Evolutionary conservation across 345 rosid genomes (phyloP).

Genomic region (Nephelium lappaceum): DNA sequence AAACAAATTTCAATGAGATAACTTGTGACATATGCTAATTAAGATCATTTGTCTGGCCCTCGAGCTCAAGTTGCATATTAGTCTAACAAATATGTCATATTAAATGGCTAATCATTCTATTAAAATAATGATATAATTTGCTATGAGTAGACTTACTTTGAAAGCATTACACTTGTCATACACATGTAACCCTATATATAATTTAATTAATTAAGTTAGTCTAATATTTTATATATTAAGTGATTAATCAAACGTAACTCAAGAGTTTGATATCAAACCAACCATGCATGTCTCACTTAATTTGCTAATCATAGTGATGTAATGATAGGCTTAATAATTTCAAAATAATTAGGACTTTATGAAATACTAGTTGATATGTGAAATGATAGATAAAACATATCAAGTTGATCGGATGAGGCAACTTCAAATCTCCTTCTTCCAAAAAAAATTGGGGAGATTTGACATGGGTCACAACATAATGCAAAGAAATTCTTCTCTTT

Average conservation of each 20-base stretch:
- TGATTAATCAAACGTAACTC: neutral
- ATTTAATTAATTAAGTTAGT: neutral
- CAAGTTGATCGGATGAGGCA: neutral
- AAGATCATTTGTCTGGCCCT: neutral
- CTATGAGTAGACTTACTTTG: neutral
- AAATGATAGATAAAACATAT: neutral
- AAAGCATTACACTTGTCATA: neutral
- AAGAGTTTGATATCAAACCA: conserved; percentile 1
- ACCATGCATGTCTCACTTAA: neutral
- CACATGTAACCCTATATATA: neutral
- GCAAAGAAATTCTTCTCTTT: neutral
- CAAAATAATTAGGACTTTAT: neutral
- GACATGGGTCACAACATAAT: neutral
- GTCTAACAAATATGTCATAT: neutral
- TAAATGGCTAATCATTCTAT: neutral
- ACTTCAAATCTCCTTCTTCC: neutral
- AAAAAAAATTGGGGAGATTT: conserved; percentile 3
- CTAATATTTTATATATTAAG: neutral
- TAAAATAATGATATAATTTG: neutral
- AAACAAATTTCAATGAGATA: neutral
- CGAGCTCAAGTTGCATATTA: neutral
- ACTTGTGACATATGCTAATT: neutral
- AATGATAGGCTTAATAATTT: neutral
- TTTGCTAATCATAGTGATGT: conserved; percentile 1
- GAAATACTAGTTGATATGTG: neutral